These are phyloP conservation scores for Teratosphaeria zuluensis DNA, from an alignment of 2,329 filamentous ascomycete species.

Conservation along the genomic window DNA sequence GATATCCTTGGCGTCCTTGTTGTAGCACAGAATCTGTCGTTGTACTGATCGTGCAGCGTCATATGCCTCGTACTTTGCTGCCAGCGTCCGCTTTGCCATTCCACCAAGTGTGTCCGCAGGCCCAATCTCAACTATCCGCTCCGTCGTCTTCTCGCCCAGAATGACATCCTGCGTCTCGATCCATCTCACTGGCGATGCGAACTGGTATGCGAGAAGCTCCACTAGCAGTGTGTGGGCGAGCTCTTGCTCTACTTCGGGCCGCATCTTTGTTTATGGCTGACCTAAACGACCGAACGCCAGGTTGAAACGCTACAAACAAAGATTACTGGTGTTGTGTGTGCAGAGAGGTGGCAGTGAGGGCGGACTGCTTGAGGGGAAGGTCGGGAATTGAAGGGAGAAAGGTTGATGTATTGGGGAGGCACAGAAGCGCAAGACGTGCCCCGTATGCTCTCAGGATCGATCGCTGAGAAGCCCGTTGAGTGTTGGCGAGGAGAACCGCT, in stretches of 20 bases:
- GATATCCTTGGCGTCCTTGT: constrained; percentile 98
- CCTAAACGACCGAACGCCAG: not conserved
- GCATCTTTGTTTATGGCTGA: constrained; percentile 48
- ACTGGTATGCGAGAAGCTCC: constrained; percentile 97
- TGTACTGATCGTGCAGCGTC: constrained; percentile 94
- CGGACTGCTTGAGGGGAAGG: not conserved
- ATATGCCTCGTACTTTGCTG: constrained; percentile 96
- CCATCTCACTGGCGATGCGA: constrained; percentile 97
- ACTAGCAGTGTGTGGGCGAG: constrained; percentile 96
- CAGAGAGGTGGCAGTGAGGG: not conserved
- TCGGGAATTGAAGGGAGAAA: not conserved
- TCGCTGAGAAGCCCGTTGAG: not conserved
- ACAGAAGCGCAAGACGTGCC: not conserved
- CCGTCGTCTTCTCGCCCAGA: constrained; percentile 86
- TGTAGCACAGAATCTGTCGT: constrained; percentile 97
- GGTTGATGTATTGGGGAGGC: not conserved
- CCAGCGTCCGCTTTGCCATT: constrained; percentile 93
- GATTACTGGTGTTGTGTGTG: not conserved
- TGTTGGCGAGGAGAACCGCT: not conserved
- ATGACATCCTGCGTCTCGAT: constrained; percentile 99
- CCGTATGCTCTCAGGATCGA: not conserved
- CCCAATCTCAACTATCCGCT: constrained; percentile 95
- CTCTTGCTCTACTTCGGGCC: constrained; percentile 98
- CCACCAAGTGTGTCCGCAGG: constrained; percentile 93
- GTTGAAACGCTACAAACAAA: not conserved